A percentile compares a stretch with the other conserved stretches of the same genome.
Conservation (phyloP, 306 rosid species). For the Begonia peltatifolia region DNA sequence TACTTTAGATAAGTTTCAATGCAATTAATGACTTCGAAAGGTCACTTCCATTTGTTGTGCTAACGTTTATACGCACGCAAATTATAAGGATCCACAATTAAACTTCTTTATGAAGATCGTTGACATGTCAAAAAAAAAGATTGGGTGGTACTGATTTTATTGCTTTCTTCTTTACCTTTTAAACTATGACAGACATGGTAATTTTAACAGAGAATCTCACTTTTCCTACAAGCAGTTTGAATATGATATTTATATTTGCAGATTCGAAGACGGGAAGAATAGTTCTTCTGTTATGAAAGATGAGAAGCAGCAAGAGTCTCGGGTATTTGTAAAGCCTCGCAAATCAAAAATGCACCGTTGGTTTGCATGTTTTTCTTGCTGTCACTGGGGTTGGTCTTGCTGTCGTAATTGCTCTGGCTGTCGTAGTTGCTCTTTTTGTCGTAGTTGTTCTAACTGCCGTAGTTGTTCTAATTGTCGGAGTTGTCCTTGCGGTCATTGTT, state of each 20-base stretch:
- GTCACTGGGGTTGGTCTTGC: slow-evolving; percentile 14
- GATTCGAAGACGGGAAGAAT: slow-evolving; percentile 22
- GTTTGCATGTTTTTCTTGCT: slow-evolving; percentile 20
- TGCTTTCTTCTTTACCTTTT: too few species aligned
- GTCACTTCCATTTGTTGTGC: too few species aligned
- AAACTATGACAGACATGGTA: too few species aligned
- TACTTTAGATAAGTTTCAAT: too few species aligned
- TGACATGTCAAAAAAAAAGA: too few species aligned
- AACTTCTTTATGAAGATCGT: too few species aligned
- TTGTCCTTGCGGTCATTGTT: slow-evolving; percentile 1
- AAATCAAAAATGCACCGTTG: slow-evolving; percentile 9
- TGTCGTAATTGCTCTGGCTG: slow-evolving; percentile 11
- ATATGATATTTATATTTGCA: slow-evolving; percentile 11
- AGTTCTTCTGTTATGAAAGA: slow-evolving; percentile 11
- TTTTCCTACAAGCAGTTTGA: too few species aligned
- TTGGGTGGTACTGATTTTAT: too few species aligned
- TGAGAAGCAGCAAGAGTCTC: slow-evolving; percentile 4
- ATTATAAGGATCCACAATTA: too few species aligned
- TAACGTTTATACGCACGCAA: too few species aligned
- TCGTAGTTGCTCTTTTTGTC: slow-evolving; percentile 13
- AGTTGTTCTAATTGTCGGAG: slow-evolving; percentile 1
- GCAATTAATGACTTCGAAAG: too few species aligned
- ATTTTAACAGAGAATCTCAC: too few species aligned
- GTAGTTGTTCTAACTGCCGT: neutral
- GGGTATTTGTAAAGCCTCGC: slow-evolving; percentile 5